phyloP scores from a whole-genome alignment of 2,329 filamentous ascomycete species.

The Alternaria panax region DNA sequence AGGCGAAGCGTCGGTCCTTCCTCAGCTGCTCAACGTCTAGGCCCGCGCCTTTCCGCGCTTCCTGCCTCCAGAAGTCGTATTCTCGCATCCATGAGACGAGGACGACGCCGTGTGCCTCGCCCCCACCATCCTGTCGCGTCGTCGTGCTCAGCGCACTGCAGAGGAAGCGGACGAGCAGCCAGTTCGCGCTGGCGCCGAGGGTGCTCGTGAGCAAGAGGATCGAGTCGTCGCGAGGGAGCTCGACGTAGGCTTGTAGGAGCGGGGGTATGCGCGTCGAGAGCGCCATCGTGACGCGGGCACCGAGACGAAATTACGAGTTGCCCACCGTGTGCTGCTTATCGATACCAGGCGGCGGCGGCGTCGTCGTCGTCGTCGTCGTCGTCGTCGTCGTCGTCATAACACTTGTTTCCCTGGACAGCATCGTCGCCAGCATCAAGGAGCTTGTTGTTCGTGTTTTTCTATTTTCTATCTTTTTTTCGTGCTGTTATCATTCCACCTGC shows the following conservation, averaged over 20 bases:
- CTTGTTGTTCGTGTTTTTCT: background rate
- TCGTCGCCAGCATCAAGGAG: background rate
- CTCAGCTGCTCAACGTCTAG: conserved; percentile 71
- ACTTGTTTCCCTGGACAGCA: background rate
- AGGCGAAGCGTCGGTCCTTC: conserved; percentile 68
- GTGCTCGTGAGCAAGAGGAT: conserved; percentile 74
- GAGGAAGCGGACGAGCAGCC: conserved; percentile 63
- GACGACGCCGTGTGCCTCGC: conserved; percentile 60
- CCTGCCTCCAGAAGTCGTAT: conserved; percentile 77
- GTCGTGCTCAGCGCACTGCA: conserved; percentile 53
- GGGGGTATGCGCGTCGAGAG: conserved; percentile 64
- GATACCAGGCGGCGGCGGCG: conserved; percentile 3
- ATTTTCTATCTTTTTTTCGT: conserved; percentile 13
- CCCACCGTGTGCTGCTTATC: conserved; percentile 14
- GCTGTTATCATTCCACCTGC: conserved; percentile 17
- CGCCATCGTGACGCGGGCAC: conserved; percentile 35
- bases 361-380: background rate
- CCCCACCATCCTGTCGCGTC: conserved; percentile 36
- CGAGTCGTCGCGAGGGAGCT: conserved; percentile 64
- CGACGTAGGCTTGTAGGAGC: conserved; percentile 70
- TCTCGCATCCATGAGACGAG: conserved; percentile 86
- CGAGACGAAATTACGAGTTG: conserved; percentile 8
- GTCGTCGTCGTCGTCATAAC: background rate
- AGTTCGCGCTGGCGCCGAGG: conserved; percentile 60
- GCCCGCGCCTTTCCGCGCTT: conserved; percentile 72